Percentiles rank a stretch among this genome's conserved stretches.
phyloP scores from a whole-genome alignment of 73 alveolate species.

The Paramecium primaurelia region DNA sequence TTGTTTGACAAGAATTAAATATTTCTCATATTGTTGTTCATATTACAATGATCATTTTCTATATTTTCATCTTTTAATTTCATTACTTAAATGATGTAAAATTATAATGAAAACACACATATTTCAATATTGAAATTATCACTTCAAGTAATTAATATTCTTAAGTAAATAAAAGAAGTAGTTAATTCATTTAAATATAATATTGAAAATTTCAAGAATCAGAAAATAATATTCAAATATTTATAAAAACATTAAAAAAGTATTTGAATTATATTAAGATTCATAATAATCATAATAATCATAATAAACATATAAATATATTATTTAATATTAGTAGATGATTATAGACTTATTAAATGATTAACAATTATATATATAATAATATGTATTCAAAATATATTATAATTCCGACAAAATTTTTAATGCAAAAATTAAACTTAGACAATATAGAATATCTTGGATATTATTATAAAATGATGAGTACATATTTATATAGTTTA shows the following conservation, averaged over 20 bases:
- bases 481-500: background rate
- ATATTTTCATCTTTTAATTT: background rate
- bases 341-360: background rate
- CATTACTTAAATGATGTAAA: too few species aligned
- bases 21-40: background rate
- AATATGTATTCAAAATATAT: background rate
- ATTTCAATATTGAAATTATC: too few species aligned
- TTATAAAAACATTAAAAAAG: too few species aligned
- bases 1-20: background rate
- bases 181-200: background rate
- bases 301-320: background rate
- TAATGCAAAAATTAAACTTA: background rate
- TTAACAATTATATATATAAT: background rate
- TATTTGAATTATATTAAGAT: background rate
- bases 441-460: background rate
- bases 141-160: background rate
- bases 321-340: background rate
- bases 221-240: too few species aligned
- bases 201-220: background rate
- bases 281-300: background rate
- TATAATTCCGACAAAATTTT: background rate
- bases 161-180: background rate
- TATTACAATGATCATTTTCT: background rate
- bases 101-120: background rate
- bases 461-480: background rate